Conservation (phyloP, 1,284 basidiomycete species). For the Amylostereum areolatum region DNA sequence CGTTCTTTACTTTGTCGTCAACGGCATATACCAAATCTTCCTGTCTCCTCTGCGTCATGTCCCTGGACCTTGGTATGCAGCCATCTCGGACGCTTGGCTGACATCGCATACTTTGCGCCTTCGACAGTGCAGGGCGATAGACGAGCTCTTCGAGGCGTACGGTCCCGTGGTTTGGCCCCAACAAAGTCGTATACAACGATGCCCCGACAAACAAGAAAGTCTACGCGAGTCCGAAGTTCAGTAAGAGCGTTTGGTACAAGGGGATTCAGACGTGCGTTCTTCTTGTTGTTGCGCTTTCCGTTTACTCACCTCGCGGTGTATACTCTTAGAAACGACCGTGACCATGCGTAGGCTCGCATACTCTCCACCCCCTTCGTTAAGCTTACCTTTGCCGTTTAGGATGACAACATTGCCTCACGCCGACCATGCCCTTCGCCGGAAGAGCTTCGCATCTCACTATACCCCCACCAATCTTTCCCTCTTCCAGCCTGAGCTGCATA, state of each 20-base stretch:
- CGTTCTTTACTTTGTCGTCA: not conserved
- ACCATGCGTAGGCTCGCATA: constrained; percentile 13
- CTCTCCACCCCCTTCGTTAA: not conserved
- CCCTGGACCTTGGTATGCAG: constrained; percentile 19
- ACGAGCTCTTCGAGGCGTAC: constrained; percentile 12
- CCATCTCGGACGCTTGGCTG: constrained; percentile 14
- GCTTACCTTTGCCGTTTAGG: constrained; percentile 1
- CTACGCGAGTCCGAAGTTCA: constrained; percentile 12
- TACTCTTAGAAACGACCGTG: constrained; percentile 10
- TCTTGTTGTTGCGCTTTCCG: not conserved
- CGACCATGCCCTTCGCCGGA: constrained; percentile 9
- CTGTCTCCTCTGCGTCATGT: constrained; percentile 14
- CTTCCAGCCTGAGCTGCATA: constrained; percentile 13
- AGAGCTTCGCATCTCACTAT: constrained; percentile 13
- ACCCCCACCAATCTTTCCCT: constrained; percentile 8
- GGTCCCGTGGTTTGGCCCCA: constrained; percentile 17
- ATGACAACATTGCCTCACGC: constrained; percentile 13
- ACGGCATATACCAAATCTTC: constrained; percentile 9
- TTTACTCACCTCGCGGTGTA: constrained; percentile 2
- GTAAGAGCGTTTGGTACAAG: constrained; percentile 21
- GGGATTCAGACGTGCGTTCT: constrained; percentile 9
- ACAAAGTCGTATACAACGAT: constrained; percentile 14
- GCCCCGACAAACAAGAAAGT: constrained; percentile 11
- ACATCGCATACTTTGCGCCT: constrained; percentile 10
- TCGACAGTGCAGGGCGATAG: constrained; percentile 13